Percentiles rank a stretch among this genome's conserved stretches.
Conservation (phyloP, 495 filamentous ascomycete genomes). For the Aspergillus haitiensis region DNA sequence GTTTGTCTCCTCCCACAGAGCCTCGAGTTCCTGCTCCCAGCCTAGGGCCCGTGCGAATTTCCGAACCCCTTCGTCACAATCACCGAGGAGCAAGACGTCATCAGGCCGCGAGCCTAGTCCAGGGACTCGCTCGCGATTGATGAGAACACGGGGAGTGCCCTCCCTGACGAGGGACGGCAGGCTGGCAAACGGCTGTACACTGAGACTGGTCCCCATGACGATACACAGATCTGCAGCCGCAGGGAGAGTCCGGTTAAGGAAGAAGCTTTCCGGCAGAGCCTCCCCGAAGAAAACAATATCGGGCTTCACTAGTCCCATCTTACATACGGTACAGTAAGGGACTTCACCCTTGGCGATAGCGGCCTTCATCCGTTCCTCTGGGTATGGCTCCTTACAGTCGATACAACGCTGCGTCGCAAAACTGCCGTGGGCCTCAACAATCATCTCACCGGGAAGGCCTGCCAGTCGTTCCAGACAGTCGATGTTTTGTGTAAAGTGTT, state of each 20-base stretch:
- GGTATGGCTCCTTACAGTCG: conserved; percentile 73
- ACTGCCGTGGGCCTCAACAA: conserved; percentile 93
- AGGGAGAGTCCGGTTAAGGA: conserved; percentile 54
- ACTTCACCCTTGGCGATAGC: conserved; percentile 62
- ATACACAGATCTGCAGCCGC: conserved; percentile 75
- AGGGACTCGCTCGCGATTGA: conserved; percentile 87
- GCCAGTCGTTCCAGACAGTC: conserved; percentile 90
- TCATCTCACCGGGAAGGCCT: conserved; percentile 74
- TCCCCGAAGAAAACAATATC: conserved; percentile 99
- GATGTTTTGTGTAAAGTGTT: conserved; percentile 96
- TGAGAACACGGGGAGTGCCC: conserved; percentile 70
- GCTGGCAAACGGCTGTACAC: conserved; percentile 85
- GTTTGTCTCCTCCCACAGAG: conserved; percentile 60
- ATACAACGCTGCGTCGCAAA: conserved; percentile 90
- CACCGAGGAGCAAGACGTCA: conserved; percentile 72
- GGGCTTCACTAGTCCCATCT: conserved; percentile 79
- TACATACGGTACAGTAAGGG: conserved; percentile 69
- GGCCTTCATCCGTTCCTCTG: conserved; percentile 68
- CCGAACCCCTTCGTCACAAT: conserved; percentile 82
- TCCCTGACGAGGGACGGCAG: conserved; percentile 65
- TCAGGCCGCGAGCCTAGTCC: conserved; percentile 71
- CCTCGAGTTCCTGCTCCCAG: conserved; percentile 84
- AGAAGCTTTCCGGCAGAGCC: conserved; percentile 70
- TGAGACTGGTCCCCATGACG: conserved; percentile 88
- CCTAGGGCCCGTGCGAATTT: conserved; percentile 78